Percentiles rank a stretch among this genome's conserved stretches.
phyloP scores from a whole-genome alignment of 2,329 filamentous ascomycete species.

The Xylariaceae sp. region DNA sequence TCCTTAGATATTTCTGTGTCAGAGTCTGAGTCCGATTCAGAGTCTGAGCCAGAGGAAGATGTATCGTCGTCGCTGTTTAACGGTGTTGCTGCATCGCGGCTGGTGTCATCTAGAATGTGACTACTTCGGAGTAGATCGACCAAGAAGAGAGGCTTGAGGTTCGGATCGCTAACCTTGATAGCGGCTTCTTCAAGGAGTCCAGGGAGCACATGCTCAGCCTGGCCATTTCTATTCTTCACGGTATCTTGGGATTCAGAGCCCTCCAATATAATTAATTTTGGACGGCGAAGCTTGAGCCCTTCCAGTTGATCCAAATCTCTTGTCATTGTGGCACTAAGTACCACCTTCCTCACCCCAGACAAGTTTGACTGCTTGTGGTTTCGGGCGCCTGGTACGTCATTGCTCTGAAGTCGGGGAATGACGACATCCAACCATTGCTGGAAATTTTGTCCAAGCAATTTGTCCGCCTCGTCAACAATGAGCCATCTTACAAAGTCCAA shows the following conservation, averaged over 20 bases:
- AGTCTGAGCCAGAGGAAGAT: conserved; percentile 33
- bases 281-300: conserved; percentile 66
- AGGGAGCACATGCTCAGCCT: conserved; percentile 55
- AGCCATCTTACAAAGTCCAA: conserved; percentile 80
- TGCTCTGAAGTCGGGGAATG: conserved; percentile 55
- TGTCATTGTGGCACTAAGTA: conserved; percentile 91
- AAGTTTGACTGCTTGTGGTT: conserved; percentile 52
- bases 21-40: conserved; percentile 32
- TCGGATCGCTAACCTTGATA: conserved; percentile 64
- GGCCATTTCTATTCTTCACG: conserved; percentile 35
- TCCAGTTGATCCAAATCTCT: conserved; percentile 76
- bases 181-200: conserved; percentile 59
- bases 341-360: conserved; percentile 67
- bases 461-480: conserved; percentile 90
- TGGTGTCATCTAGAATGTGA: conserved; percentile 37
- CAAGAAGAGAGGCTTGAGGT: conserved; percentile 80
- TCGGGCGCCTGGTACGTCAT: conserved; percentile 45
- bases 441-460: conserved; percentile 84
- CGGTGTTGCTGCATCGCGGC: conserved; percentile 9
- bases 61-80: conserved; percentile 28
- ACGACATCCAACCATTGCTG: conserved; percentile 82
- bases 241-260: conserved; percentile 37
- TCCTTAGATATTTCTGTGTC: conserved; percentile 15
- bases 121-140: conserved; percentile 65
- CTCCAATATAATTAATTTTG: conserved; percentile 73